phyloP scores from a whole-genome alignment of 2,329 filamentous ascomycete genomes.

The Sclerotinia spermophila region DNA sequence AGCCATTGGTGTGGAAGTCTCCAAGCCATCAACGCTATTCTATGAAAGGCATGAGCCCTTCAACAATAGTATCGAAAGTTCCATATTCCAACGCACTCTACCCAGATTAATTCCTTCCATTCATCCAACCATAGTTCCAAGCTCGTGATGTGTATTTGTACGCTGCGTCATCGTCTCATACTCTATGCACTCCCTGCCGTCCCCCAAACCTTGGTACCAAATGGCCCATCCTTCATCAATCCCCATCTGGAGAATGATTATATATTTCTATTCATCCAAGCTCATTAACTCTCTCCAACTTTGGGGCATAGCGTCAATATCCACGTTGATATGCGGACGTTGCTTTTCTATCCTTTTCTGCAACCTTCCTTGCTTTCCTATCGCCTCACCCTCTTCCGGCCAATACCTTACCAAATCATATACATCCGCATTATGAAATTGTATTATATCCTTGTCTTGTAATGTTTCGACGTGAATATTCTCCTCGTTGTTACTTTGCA shows the following conservation, averaged over 20 bases:
- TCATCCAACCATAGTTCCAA: neutral
- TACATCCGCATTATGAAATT: neutral
- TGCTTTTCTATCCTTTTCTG: neutral
- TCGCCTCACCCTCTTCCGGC: neutral
- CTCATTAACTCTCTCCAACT: conserved; percentile 5
- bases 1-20: neutral
- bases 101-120: neutral
- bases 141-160: no score
- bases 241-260: neutral
- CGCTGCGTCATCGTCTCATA: neutral
- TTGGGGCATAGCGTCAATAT: neutral
- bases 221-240: neutral
- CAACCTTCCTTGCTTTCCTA: neutral
- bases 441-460: conserved; percentile 7
- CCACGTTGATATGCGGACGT: neutral
- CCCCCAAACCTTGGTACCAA: neutral
- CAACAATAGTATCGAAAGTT: neutral
- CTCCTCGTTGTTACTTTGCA: neutral
- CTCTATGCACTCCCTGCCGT: neutral
- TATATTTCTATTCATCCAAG: neutral
- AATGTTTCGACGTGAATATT: neutral
- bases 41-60: neutral
- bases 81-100: neutral
- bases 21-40: no score
- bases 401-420: conserved; percentile 1